Base-by-base conservation (phyloP, 805 yeast genomes). In the Kuraishia floccosa region DNA sequence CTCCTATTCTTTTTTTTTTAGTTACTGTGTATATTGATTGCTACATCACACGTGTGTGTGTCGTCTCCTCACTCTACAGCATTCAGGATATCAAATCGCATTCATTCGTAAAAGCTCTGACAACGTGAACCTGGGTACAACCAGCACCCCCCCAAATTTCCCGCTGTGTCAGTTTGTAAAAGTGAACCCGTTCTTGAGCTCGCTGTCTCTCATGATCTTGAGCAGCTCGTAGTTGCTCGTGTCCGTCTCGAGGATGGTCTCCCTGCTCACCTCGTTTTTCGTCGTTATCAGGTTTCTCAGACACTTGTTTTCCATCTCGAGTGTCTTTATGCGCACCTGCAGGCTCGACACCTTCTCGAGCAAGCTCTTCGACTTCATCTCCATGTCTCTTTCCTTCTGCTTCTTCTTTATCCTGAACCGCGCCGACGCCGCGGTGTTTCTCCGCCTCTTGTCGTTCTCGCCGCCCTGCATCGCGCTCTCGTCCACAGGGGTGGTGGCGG, bases 391-490 rank as follows among this genome's bases (percentile, higher is more conserved):
- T 57, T 89, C 96, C 52, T 84, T 81, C 56, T 80, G 47, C 66
- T 89, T 87, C 73, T 83, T 86, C 68, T 84, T 85, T 49, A 85
- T 72, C 40, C 98, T 68, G 63, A 89, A 89, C 37, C 97, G 65
- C 4, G 96, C 96, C 14, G 89, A 76, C 2, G 98, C 97, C 2
- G 91, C 95, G 1, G 96, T 86, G 56, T 86, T 87, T 44, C 93
- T 69, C 40, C 80, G 72, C 38, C 94, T 69, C 56, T 84, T 89
- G 37, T 72, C 77, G 5, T 32, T 30, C 23, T 41, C 42, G 4
- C 23, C 34, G 6, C 23, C 37, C 10, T 25, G 21, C 3, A 7
- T 10, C 10, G 27, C 9, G 17, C 9, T 24, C 6, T 24, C 6
- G 27, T 24, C 17, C 6, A 10, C 17, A 6, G 10, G 17, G 9